Conservation (phyloP, 164 flowering plant species). For the Tinospora cordifolia region DNA sequence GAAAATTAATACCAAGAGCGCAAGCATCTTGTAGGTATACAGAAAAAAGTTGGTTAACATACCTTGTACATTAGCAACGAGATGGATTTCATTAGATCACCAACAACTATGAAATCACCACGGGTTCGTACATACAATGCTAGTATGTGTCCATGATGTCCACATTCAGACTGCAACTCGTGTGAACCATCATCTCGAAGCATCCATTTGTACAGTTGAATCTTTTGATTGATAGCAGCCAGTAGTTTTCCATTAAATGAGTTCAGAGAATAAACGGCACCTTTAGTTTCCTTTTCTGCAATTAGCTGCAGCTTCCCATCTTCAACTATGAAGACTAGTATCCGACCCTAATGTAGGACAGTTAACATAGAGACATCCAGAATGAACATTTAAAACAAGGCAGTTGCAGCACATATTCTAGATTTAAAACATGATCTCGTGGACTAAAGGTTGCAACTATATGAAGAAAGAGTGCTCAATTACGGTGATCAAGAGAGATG, state of each 20-base stretch:
- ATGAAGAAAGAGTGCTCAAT: too few relatives aligned
- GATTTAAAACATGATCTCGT: too few relatives aligned
- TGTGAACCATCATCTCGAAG: slow-evolving; percentile 89
- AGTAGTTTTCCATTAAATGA: slow-evolving; percentile 93
- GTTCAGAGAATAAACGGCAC: slow-evolving; percentile 83
- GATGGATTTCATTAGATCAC: slow-evolving; percentile 95
- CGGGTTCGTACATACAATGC: slow-evolving; percentile 93
- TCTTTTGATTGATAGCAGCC: slow-evolving; percentile 95
- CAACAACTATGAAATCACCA: slow-evolving; percentile 97
- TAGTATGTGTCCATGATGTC: slow-evolving; percentile 96
- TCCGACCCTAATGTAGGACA: slow-evolving; percentile 54
- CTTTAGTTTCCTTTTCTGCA: slow-evolving; percentile 96
- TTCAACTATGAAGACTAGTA: slow-evolving; percentile 80
- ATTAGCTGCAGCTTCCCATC: slow-evolving; percentile 85
- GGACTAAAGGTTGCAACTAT: too few relatives aligned
- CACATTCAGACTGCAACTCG: slow-evolving; percentile 90
- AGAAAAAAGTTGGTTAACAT: slow-evolving; percentile 3
- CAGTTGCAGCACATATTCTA: not conserved
- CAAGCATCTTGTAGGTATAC: not conserved
- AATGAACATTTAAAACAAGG: not conserved
- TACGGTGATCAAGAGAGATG: too few relatives aligned
- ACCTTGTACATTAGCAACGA: slow-evolving; percentile 91
- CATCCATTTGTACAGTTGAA: slow-evolving; percentile 95
- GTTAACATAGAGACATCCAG: not conserved
- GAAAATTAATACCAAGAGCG: not conserved